Percentiles rank a stretch among this genome's conserved stretches.
Conservation (phyloP, 495 filamentous ascomycete species). For the Aspergillus indologenus region DNA sequence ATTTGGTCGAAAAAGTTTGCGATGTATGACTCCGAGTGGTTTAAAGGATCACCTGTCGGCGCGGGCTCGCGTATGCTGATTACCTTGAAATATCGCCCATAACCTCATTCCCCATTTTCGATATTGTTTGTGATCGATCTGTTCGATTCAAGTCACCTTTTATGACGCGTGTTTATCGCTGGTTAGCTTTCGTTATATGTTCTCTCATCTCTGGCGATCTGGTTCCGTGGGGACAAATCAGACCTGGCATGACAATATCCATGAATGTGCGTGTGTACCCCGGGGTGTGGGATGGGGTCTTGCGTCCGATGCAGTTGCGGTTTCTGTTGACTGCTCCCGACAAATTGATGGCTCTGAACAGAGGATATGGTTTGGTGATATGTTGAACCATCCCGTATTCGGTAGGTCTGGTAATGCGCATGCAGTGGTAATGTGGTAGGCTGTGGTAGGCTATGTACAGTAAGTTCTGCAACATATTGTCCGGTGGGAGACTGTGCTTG, state of each 20-base stretch:
- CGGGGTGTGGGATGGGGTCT: neutral
- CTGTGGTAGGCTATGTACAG: neutral
- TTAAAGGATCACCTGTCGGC: conserved; percentile 1
- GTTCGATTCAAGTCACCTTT: conserved; percentile 1
- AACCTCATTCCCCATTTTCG: neutral
- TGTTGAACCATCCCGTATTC: neutral
- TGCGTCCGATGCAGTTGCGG: neutral
- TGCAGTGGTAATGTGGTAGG: too few relatives aligned
- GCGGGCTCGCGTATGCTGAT: neutral
- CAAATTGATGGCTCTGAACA: neutral
- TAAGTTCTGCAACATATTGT: neutral
- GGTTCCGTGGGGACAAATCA: conserved; percentile 15
- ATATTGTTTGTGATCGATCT: neutral
- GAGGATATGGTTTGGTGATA: neutral
- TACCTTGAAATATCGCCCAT: neutral
- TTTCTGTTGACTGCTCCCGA: neutral
- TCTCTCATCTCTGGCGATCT: conserved; percentile 12
- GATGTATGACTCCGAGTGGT: conserved; percentile 12
- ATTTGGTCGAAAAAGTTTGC: conserved; percentile 19
- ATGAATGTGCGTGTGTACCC: neutral
- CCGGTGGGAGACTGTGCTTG: too few relatives aligned
- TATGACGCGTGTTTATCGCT: conserved; percentile 10
- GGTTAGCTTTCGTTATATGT: conserved; percentile 9
- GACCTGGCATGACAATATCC: neutral
- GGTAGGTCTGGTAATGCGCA: neutral